A percentile compares a stretch with the other conserved stretches of the same genome.
Evolutionary conservation across 768 basidiomycete genomes (phyloP).

Genomic region (Plicaturopsis crispa): DNA sequence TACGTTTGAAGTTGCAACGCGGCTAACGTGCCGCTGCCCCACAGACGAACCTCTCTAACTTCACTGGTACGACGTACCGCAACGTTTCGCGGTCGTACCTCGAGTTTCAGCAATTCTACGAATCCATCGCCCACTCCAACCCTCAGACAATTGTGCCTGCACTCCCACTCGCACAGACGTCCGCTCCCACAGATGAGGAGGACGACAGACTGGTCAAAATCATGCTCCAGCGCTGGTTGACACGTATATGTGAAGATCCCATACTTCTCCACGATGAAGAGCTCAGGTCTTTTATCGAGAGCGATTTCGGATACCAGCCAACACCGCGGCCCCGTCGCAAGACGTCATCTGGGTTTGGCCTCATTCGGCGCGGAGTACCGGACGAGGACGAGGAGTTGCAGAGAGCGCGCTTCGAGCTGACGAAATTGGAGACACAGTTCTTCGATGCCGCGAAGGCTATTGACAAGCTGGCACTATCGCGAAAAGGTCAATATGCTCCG

Average conservation of each 20-base stretch:
- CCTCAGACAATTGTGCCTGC: slow-evolving; percentile 97
- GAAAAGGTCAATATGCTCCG: slow-evolving; percentile 53
- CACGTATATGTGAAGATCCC: slow-evolving; percentile 86
- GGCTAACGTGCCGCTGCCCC: slow-evolving; percentile 3
- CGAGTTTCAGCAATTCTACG: slow-evolving; percentile 93
- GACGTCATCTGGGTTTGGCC: slow-evolving; percentile 62
- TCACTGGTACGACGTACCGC: slow-evolving; percentile 80
- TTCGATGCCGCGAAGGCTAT: slow-evolving; percentile 89
- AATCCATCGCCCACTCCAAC: slow-evolving; percentile 80
- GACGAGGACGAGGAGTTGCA: slow-evolving; percentile 95
- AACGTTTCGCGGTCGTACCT: slow-evolving; percentile 93
- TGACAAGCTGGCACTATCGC: slow-evolving; percentile 72
- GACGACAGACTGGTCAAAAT: slow-evolving; percentile 94
- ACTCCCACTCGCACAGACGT: slow-evolving; percentile 92
- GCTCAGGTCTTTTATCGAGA: slow-evolving; percentile 90
- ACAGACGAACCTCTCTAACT: slow-evolving; percentile 92
- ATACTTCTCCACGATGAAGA: slow-evolving; percentile 89
- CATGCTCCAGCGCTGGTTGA: slow-evolving; percentile 92
- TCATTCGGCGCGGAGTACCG: slow-evolving; percentile 74
- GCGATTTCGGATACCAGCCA: slow-evolving; percentile 93
- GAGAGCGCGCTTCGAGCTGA: slow-evolving; percentile 83
- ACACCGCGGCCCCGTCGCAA: slow-evolving; percentile 71
- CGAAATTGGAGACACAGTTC: slow-evolving; percentile 87
- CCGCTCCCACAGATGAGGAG: slow-evolving; percentile 95
- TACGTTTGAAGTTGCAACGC: not conserved